phyloP scores from a whole-genome alignment of 2,329 filamentous ascomycete species.

The Apiospora saccharicola region DNA sequence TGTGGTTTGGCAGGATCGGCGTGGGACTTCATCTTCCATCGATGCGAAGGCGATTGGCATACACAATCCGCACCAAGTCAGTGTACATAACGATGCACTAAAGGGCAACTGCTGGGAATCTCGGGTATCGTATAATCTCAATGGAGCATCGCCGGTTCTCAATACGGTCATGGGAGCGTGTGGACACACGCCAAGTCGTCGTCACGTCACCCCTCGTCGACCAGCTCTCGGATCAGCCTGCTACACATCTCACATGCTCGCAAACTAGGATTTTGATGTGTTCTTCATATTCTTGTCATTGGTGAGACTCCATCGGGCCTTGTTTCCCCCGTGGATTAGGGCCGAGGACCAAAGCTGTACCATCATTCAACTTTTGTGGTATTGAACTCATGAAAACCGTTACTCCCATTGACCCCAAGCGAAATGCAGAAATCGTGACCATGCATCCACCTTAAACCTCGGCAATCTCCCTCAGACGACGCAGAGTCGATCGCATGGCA shows the following conservation, averaged over 20 bases:
- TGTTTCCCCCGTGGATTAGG: slow-evolving; percentile 32
- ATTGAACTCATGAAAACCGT: slow-evolving; percentile 38
- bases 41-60: neutral
- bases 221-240: neutral
- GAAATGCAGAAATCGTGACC: slow-evolving; percentile 39
- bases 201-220: neutral
- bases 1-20: neutral
- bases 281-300: slow-evolving; percentile 30
- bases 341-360: slow-evolving; percentile 33
- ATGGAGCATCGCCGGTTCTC: neutral
- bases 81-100: too few species aligned
- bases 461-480: slow-evolving; percentile 95
- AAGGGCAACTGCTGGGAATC: too few species aligned
- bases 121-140: neutral
- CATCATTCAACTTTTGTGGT: slow-evolving; percentile 37
- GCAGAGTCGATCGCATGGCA: slow-evolving; percentile 94
- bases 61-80: neutral
- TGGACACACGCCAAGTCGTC: neutral
- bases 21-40: neutral
- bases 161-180: neutral
- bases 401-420: slow-evolving; percentile 40
- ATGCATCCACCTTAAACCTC: slow-evolving; percentile 74
- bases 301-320: slow-evolving; percentile 36
- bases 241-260: slow-evolving; percentile 5
- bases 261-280: slow-evolving; percentile 9